These are phyloP conservation scores for Gypsophila paniculata DNA, from an alignment of 179 eudicot species.

Conservation along the genomic window DNA sequence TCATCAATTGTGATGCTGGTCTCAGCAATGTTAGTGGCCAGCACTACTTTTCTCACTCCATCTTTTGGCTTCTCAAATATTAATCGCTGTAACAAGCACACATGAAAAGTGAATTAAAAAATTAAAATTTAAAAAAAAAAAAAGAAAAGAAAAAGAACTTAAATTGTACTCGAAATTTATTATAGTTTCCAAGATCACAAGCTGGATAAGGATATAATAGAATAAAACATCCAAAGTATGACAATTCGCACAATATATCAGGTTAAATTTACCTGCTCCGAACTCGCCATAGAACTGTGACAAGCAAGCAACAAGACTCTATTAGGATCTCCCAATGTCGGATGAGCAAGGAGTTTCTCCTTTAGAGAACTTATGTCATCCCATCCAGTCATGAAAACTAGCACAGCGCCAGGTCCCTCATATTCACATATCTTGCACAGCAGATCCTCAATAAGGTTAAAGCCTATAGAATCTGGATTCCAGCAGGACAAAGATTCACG, in stretches of 20 bases:
- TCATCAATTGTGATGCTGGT: slow-evolving; percentile 89
- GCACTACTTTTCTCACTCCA: slow-evolving; percentile 76
- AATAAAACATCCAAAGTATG: neutral
- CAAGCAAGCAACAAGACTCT: slow-evolving; percentile 82
- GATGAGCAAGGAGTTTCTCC: slow-evolving; percentile 73
- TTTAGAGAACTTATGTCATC: slow-evolving; percentile 84
- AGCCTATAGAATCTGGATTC: slow-evolving; percentile 89
- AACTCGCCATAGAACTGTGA: slow-evolving; percentile 92
- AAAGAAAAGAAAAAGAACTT: neutral
- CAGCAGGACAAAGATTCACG: slow-evolving; percentile 79
- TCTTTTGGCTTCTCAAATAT: slow-evolving; percentile 72
- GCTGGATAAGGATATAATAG: neutral
- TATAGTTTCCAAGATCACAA: neutral
- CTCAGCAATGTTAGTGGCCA: slow-evolving; percentile 91
- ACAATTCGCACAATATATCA: neutral
- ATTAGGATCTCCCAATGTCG: slow-evolving; percentile 55
- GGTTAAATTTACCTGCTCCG: slow-evolving; percentile 63
- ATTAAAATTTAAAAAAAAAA: no score
- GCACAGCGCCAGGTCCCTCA: slow-evolving; percentile 73
- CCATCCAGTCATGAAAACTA: slow-evolving; percentile 95
- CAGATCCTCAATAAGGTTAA: slow-evolving; percentile 75
- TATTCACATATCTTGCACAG: slow-evolving; percentile 65
- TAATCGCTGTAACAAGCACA: slow-evolving; percentile 45
- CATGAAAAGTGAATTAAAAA: neutral
- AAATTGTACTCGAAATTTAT: neutral